Evolutionary conservation across 1,284 basidiomycete genomes (phyloP).

Genomic region (Leccinum glutinopallens): DNA sequence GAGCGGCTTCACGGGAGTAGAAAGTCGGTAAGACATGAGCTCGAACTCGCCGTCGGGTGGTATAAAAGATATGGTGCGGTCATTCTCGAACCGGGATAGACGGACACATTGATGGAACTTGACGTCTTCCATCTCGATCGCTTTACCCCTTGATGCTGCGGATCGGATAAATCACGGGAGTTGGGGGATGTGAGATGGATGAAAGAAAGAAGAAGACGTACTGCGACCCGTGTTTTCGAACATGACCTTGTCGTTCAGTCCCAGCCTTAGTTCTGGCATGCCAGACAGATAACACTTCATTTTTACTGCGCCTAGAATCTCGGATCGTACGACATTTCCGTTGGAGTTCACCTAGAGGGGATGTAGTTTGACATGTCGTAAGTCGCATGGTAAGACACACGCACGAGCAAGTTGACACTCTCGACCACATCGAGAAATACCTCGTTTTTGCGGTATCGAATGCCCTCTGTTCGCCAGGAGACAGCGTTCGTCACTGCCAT

Average conservation of each 20-base stretch:
- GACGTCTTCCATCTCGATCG: slow-evolving; percentile 99
- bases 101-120: slow-evolving; percentile 99
- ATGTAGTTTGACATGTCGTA: background rate
- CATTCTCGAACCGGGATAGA: slow-evolving; percentile 98
- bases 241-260: slow-evolving; percentile 99
- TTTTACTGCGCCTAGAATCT: slow-evolving; percentile 97
- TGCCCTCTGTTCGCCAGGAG: slow-evolving; percentile 97
- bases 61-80: slow-evolving; percentile 98
- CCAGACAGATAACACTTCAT: slow-evolving; percentile 99
- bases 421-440: slow-evolving; percentile 99
- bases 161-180: background rate
- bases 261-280: slow-evolving; percentile 96
- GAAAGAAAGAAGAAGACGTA: slow-evolving; percentile 42
- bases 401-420: slow-evolving; percentile 92
- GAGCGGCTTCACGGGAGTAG: slow-evolving; percentile 95
- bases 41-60: slow-evolving; percentile 99
- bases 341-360: slow-evolving; percentile 84
- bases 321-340: slow-evolving; percentile 96
- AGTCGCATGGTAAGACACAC: slow-evolving; percentile 29
- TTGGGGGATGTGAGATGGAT: background rate
- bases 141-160: slow-evolving; percentile 90
- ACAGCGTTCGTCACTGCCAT: slow-evolving; percentile 99
- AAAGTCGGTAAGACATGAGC: slow-evolving; percentile 95
- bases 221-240: slow-evolving; percentile 93
- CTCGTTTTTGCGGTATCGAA: slow-evolving; percentile 98